These are phyloP conservation scores for Phaeophleospora eucalypticola DNA, from an alignment of 2,329 filamentous ascomycete genomes.

Conservation along the genomic window DNA sequence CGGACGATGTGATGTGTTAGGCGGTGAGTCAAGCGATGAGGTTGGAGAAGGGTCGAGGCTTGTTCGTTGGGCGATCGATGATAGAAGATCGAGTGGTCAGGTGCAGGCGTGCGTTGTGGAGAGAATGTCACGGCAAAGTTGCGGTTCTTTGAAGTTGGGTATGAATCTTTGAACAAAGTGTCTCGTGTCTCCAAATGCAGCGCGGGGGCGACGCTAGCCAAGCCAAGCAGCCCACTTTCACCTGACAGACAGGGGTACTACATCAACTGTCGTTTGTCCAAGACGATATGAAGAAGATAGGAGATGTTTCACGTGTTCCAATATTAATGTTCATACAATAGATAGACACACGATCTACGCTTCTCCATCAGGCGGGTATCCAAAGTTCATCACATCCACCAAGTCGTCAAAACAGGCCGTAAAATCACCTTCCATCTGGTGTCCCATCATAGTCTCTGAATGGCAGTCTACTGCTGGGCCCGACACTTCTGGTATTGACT, in stretches of 20 bases:
- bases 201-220: too few relatives aligned
- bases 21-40: conserved; percentile 7
- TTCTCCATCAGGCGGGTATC: neutral
- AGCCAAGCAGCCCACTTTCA: neutral
- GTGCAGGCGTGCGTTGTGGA: neutral
- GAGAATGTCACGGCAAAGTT: neutral
- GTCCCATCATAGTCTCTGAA: conserved; percentile 29
- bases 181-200: neutral
- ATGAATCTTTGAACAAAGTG: neutral
- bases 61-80: neutral
- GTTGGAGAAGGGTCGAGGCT: neutral
- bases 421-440: conserved; percentile 13
- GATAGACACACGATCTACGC: too few relatives aligned
- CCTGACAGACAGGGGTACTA: too few relatives aligned
- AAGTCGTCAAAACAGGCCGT: neutral
- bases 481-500: conserved; percentile 4
- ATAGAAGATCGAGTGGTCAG: neutral
- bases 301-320: too few relatives aligned
- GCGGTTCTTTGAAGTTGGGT: neutral
- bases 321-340: too few relatives aligned
- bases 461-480: conserved; percentile 21
- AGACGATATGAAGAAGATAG: too few relatives aligned
- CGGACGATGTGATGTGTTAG: neutral
- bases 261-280: too few relatives aligned
- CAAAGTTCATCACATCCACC: neutral